These are phyloP conservation scores for Beauveria caledonica DNA, from an alignment of 2,329 filamentous ascomycete species.

Conservation along the genomic window DNA sequence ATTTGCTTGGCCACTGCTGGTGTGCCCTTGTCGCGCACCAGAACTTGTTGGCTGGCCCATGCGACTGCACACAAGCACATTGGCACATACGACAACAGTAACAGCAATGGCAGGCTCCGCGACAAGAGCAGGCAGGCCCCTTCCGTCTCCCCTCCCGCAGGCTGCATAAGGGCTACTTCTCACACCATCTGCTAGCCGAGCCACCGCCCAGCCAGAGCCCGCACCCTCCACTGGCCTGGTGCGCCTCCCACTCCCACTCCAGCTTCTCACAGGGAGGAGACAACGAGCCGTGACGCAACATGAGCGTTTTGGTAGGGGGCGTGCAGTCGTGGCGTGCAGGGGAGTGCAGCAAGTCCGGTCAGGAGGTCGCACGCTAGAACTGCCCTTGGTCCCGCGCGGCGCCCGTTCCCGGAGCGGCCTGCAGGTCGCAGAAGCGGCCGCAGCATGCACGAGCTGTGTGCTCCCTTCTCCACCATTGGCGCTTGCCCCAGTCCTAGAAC, in stretches of 20 bases:
- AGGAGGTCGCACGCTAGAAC: conserved; percentile 17
- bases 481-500: conserved; percentile 6
- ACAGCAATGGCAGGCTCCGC: not conserved
- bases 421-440: conserved; percentile 32
- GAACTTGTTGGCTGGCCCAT: conserved; percentile 4
- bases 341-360: conserved; percentile 15
- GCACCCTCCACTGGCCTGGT: not conserved
- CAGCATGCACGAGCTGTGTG: conserved; percentile 28
- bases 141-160: conserved; percentile 8
- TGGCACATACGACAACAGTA: not conserved
- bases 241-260: conserved; percentile 1
- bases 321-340: conserved; percentile 1
- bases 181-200: conserved; percentile 9
- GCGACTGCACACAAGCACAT: not conserved
- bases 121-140: not conserved
- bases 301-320: conserved; percentile 7
- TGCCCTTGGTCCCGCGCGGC: conserved; percentile 25
- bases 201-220: not conserved
- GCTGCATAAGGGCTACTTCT: conserved; percentile 2
- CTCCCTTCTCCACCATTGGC: conserved; percentile 12
- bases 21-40: not conserved
- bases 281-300: conserved; percentile 9
- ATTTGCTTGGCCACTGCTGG: conserved; percentile 1
- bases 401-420: conserved; percentile 25
- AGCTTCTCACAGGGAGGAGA: conserved; percentile 3